phyloP scores from a whole-genome alignment of 768 basidiomycete genomes.

The Saitozyma podzolica region DNA sequence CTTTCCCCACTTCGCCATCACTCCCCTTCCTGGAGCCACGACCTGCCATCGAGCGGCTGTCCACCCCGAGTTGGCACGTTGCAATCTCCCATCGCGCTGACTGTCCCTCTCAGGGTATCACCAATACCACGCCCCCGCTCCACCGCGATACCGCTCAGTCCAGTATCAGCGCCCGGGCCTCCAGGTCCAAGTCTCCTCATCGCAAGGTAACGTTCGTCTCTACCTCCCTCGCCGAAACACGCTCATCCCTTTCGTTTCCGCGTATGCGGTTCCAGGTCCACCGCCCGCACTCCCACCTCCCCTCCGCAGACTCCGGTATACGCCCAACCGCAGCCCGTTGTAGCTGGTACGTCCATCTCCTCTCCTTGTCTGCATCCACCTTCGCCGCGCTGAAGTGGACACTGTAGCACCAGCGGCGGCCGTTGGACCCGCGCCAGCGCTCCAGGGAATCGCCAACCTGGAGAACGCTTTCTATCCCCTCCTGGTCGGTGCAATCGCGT shows the following conservation, averaged over 20 bases:
- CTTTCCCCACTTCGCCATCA: too few relatives aligned
- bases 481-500: conserved; percentile 48
- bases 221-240: too few relatives aligned
- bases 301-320: conserved; percentile 9
- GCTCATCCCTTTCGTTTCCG: background rate
- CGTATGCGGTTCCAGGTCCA: background rate
- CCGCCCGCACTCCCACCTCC: background rate
- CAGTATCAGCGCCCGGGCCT: conserved; percentile 40
- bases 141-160: conserved; percentile 5
- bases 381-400: background rate
- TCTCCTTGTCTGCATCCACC: background rate
- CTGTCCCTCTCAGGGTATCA: too few relatives aligned
- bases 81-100: too few relatives aligned
- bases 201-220: conserved; percentile 6
- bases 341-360: background rate
- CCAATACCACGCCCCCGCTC: too few relatives aligned
- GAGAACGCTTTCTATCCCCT: conserved; percentile 51
- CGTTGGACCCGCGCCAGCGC: conserved; percentile 8
- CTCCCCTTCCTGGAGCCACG: too few relatives aligned
- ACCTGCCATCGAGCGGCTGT: too few relatives aligned
- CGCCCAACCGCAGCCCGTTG: background rate
- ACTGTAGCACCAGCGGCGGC: conserved; percentile 10
- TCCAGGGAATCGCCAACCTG: conserved; percentile 29
- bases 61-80: too few relatives aligned
- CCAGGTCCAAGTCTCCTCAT: conserved; percentile 26